Base-by-base conservation (phyloP, 768 basidiomycete species). In the Russula sp. region DNA sequence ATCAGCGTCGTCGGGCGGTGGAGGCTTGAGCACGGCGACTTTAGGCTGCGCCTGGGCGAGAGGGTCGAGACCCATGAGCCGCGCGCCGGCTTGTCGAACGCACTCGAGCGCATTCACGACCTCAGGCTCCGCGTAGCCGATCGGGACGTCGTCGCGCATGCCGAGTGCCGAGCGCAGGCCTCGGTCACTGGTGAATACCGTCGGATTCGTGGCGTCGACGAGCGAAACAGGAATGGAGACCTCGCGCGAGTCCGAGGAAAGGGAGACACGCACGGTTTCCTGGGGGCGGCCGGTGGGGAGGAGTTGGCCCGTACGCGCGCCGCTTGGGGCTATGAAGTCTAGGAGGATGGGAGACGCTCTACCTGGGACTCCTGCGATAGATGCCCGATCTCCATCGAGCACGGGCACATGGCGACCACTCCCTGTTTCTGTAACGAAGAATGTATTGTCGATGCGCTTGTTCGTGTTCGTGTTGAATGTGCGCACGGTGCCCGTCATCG, bases 121-220 rank as follows among this genome's bases (percentile, higher is more conserved):
- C 0, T 61, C 36, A 1, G 49, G 48, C 20, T 62, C 53, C 3
- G 60, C 45, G 45, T 71, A 74, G 56, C 68, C 65, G 42, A 68
- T 48, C n/a, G 67, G 46, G 11, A 46, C 50, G 16, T 60, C 53
- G 29, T 56, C 54, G 35, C 58, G 51, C 45, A 80, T 67, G 22
- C 75, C 71, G 47, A 82, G 73, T 39, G 75, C 70, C 7, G 64
- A 48, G 22, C 69, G 64, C 41, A 89, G 74, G 43, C 82, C 79
- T 0, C 71, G 61, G 5, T 76, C 71, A 38, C 72, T 58, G 65
- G 88, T 76, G 72, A 90, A 84, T 16, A 90, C 81, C 7, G 83
- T 85, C 0, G 88, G 88, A 69, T 90, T 89, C 16, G 88, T 85
- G 1, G 87, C 87, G 67, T 90, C 88, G 13, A 90, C 79, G 9